Conservation (phyloP, 1,139 yeast species). For the Sugiyamaella grinbergsii region DNA sequence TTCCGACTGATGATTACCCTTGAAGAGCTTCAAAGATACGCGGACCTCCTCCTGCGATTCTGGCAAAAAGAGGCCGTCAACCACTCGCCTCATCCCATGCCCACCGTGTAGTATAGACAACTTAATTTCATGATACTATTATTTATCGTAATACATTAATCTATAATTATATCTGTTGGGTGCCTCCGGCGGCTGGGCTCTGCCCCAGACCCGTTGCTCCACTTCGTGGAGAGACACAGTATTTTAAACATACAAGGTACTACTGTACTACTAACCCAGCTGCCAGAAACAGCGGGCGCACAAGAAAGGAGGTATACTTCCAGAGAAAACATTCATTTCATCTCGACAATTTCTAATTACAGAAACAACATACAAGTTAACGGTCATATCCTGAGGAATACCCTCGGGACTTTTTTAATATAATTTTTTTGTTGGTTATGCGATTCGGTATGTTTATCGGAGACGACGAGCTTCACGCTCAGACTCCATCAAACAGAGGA, state of each 20-base stretch:
- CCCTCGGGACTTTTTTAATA: slow-evolving; percentile 11
- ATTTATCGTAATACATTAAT: slow-evolving; percentile 16
- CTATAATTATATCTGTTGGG: background rate
- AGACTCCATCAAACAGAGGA: slow-evolving; percentile 98
- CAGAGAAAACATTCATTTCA: slow-evolving; percentile 15
- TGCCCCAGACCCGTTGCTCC: slow-evolving; percentile 11
- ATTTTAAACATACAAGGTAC: background rate
- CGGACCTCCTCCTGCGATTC: slow-evolving; percentile 78
- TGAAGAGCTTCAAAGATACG: slow-evolving; percentile 89
- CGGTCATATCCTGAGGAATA: slow-evolving; percentile 14
- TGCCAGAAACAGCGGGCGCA: slow-evolving; percentile 7
- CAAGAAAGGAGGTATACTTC: no score
- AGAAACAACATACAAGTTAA: slow-evolving; percentile 19
- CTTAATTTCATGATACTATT: background rate
- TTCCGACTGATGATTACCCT: slow-evolving; percentile 84
- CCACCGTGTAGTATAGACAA: slow-evolving; percentile 14
- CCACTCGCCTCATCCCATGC: slow-evolving; percentile 13
- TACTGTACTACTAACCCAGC: no score
- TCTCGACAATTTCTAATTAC: slow-evolving; percentile 17
- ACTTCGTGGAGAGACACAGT: background rate
- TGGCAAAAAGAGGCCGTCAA: slow-evolving; percentile 51
- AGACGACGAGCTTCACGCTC: slow-evolving; percentile 96
- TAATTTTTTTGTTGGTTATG: slow-evolving; percentile 15
- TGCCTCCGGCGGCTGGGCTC: slow-evolving; percentile 9
- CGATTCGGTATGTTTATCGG: slow-evolving; percentile 40